Base-by-base conservation (phyloP, 345 rosid genomes). In the Cochlearia excelsa region DNA sequence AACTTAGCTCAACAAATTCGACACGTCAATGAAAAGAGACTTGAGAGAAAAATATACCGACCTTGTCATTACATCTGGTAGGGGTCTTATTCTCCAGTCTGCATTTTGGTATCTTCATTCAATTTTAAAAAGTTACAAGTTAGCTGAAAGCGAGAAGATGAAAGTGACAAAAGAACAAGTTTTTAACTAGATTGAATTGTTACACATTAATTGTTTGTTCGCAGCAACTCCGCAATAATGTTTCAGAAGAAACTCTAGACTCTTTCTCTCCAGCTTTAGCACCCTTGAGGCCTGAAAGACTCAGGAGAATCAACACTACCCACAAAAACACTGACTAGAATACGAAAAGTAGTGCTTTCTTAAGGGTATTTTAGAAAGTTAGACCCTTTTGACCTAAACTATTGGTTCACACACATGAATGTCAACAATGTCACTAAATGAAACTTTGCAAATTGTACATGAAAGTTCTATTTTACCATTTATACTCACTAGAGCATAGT, bases 51-150 rank as follows among this genome's bases (percentile, higher is more conserved):
- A 47, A 59, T 55, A 29, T 29, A 65, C 29, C 23, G 11, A 88
- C 98, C 86, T 84, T 55, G 80, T 30, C 98, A 92, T 92, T 67
- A 79, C 97, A 46, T 78, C 75, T 46, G 95, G 88, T 65, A 92
- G 85, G 44, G 98, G 98, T 23, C 98, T 84, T 54, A 88, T n/a
- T n/a, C n/a, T n/a, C n/a, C n/a, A n/a, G n/a, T n/a, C n/a, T n/a
- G n/a, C n/a, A n/a, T n/a, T n/a, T 55, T 92, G 98, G 76, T 92
- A 92, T 68, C 97, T 92, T 85, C 79, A 77, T n/a, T 63, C 37
- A 47, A 74, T 50, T 42, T n/a, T 11, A 51, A 40, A 63, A 49
- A 70, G 42, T n/a, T 1, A 48, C 1, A 70, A 8, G 5, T 57
- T 42, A 54, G 46, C 63, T 16, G 2, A 44, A 45, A 38, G 63